Evolutionary conservation across 805 yeast species (phyloP), one percentile per base, ranked within the genome.

Genomic region (Spathaspora passalidarum): DNA sequence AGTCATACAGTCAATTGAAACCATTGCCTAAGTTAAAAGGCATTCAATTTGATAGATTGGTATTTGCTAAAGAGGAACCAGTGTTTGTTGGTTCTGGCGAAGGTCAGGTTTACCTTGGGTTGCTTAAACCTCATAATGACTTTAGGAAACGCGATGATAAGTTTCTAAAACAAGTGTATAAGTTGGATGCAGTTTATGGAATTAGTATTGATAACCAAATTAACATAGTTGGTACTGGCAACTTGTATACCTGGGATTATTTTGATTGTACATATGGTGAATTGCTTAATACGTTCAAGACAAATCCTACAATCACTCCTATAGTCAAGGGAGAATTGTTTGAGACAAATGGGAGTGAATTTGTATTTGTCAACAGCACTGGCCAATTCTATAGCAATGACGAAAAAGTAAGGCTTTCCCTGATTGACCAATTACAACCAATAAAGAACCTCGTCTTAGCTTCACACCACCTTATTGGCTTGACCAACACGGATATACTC

Each of bases 141-240:
- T 60, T 54, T 6, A 62, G 56, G 39, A 69, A 68, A 45, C 60
- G 67, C 20, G 75, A 70, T 41, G 75, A 70, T 42, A 68, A 64
- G 45, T 57, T 55, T 39, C 49, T 64, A 7, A 68, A 68, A 43
- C 56, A 49, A 18, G 59, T 63, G 0, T 67, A 56, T 47, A 60
- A 57, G 20, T 38, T 42, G 7, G 40, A 44, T 22, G 22, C 25
- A 5, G 46, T 23, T 63, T n/a, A 14, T 41, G 22, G 63, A 60
- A 7, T 44, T 64, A 5, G 18, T 52, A 2, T 56, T 57, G 50
- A 55, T 42, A 50, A 54, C 17, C 59, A 57, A 44, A 59, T 68
- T 13, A 59, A 57, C 22, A 42, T 63, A 3, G 50, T 65, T 32
- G 48, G 54, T 2, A 51, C 51, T 13, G 42, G 43, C 17, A 49